Base-by-base conservation (phyloP, 2,329 filamentous ascomycete species). In the Aspergillus tamarii region DNA sequence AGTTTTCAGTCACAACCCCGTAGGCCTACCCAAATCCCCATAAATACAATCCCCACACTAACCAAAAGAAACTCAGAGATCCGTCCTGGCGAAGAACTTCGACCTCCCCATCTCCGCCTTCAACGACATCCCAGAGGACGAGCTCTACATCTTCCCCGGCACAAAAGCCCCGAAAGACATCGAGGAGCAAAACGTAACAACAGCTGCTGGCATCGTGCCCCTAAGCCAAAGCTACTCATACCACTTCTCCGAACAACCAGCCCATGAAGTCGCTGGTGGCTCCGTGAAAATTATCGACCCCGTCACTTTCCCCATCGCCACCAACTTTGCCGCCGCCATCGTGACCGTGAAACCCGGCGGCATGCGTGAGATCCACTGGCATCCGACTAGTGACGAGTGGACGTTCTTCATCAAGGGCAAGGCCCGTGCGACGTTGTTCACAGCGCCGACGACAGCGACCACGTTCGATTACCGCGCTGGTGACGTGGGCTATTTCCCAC, bases 311-410 rank as follows among this genome's bases (percentile, higher is more conserved):
- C 87, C 88, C 34, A 85, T 93, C 65, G 91, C 90, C 53, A 88
- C 87, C 76, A 91, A 88, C 0, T 85, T 93, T 23, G 89, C 91
- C 0, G 90, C 91, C 0, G 91, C 90, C 1, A 85, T 93, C 70
- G 85, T 91, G 21, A 85, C 85, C 43, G 91, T 94, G 65, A 82
- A 90, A 67, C 90, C 91, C 0, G 89, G 89, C 16, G 89, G 89
- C 0, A 82, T 93, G 73, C 85, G 91, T 11, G 91, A 93, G 79
- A 92, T 94, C 84, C 91, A 94, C 80, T 94, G 91, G 91, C 91
- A 94, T 73, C 90, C 90, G 0, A 88, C 87, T 52, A 90, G 90
- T 14, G 91, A 93, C 71, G 91, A 93, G 76, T 94, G 91, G 91
- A 91, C 88, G 8, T 94, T 91, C 77, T 93, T 94, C 81, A 86